phyloP scores from a whole-genome alignment of 768 basidiomycete genomes.

The Crepidotus variabilis region DNA sequence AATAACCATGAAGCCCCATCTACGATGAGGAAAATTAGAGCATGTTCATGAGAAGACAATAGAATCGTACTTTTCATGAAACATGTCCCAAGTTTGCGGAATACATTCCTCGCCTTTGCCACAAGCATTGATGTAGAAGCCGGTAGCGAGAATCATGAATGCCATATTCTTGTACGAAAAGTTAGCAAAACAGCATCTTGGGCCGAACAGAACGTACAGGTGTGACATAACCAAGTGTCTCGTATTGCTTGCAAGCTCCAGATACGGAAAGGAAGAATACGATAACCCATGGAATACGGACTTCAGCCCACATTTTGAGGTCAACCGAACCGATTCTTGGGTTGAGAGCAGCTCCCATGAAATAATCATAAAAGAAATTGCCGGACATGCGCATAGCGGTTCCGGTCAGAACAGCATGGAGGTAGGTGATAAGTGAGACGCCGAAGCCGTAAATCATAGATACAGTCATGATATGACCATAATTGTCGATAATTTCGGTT shows the following conservation, averaged over 20 bases:
- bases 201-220: constrained; percentile 50
- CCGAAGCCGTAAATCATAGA: constrained; percentile 89
- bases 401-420: constrained; percentile 71
- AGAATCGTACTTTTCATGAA: constrained; percentile 84
- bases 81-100: constrained; percentile 99
- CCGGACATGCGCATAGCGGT: constrained; percentile 93
- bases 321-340: constrained; percentile 90
- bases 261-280: constrained; percentile 92
- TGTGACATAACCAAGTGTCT: constrained; percentile 86
- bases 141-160: constrained; percentile 94
- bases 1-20: constrained; percentile 96
- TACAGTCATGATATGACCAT: constrained; percentile 93
- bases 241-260: constrained; percentile 94
- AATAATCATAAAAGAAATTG: constrained; percentile 90
- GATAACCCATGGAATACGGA: constrained; percentile 95
- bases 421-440: constrained; percentile 78
- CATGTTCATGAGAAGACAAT: constrained; percentile 3
- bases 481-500: constrained; percentile 93
- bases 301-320: constrained; percentile 98
- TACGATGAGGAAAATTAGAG: constrained; percentile 16
- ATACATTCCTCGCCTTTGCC: constrained; percentile 94
- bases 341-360: constrained; percentile 95
- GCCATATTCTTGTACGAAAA: constrained; percentile 76
- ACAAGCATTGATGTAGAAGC: constrained; percentile 96
- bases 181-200: not conserved